Percentiles rank a stretch among this genome's conserved stretches.
phyloP scores from a whole-genome alignment of 2,329 filamentous ascomycete genomes.

The Fusarium torreyae region DNA sequence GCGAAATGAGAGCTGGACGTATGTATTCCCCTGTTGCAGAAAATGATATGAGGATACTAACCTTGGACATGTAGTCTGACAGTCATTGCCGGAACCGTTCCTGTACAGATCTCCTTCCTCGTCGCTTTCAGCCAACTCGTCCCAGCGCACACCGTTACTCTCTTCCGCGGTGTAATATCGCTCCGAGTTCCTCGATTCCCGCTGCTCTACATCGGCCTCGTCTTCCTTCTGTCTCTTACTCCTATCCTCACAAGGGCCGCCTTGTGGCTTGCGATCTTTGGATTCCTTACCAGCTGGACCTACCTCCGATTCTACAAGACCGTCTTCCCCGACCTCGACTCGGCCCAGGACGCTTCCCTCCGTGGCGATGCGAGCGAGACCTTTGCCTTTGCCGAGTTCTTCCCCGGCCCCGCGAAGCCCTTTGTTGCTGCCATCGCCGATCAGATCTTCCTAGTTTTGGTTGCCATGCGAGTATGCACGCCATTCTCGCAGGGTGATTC shows the following conservation, averaged over 20 bases:
- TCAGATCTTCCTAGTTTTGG: constrained; percentile 78
- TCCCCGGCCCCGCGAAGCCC: constrained; percentile 87
- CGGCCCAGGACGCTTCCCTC: constrained; percentile 73
- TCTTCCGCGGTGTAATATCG: constrained; percentile 90
- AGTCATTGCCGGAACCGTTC: constrained; percentile 88
- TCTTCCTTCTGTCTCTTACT: constrained; percentile 75
- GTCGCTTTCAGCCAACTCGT: constrained; percentile 98
- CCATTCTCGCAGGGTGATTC: constrained; percentile 89
- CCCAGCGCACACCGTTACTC: constrained; percentile 94
- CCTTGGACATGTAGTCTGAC: constrained; percentile 70
- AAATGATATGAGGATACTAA: constrained; percentile 10
- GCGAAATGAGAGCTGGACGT: constrained; percentile 78
- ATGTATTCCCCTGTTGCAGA: constrained; percentile 55
- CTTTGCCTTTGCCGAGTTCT: constrained; percentile 96
- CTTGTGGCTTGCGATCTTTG: constrained; percentile 83
- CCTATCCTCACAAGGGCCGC: constrained; percentile 78
- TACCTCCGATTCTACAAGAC: constrained; percentile 96
- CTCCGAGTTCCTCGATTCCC: constrained; percentile 84
- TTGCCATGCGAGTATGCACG: constrained; percentile 82
- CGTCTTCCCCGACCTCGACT: constrained; percentile 77
- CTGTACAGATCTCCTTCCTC: constrained; percentile 92
- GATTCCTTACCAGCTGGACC: constrained; percentile 91
- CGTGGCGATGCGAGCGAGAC: constrained; percentile 96
- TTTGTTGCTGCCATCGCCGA: constrained; percentile 79
- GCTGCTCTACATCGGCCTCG: constrained; percentile 80